A percentile compares a stretch with the other conserved stretches of the same genome.
These are phyloP conservation scores for Fusarium citri DNA, from an alignment of 2,329 filamentous ascomycete species.

Conservation along the genomic window DNA sequence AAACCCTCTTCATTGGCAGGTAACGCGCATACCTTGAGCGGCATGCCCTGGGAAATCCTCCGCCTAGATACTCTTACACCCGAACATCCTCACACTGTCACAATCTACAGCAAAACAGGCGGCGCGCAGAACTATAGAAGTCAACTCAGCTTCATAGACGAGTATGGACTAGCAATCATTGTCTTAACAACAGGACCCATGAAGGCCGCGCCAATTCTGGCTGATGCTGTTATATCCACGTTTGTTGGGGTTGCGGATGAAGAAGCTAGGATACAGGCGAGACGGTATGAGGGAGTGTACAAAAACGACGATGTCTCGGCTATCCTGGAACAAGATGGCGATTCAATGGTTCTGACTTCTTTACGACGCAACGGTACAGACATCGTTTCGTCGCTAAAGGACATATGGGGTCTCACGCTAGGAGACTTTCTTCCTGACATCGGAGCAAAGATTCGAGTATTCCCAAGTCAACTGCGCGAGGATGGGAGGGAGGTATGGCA, in stretches of 20 bases:
- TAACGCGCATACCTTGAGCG: constrained; percentile 47
- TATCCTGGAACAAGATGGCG: constrained; percentile 38
- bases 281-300: constrained; percentile 33
- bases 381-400: constrained; percentile 29
- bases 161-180: constrained; percentile 50
- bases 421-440: constrained; percentile 40
- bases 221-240: constrained; percentile 45
- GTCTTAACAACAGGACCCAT: constrained; percentile 50
- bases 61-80: constrained; percentile 45
- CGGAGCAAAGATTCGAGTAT: constrained; percentile 39
- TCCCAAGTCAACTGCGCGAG: constrained; percentile 41
- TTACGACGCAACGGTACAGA: constrained; percentile 41
- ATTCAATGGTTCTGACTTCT: constrained; percentile 43
- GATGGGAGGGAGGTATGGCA: constrained; percentile 43
- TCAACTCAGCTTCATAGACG: constrained; percentile 52
- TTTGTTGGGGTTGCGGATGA: constrained; percentile 48
- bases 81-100: constrained; percentile 47
- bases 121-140: constrained; percentile 51
- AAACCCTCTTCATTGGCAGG: constrained; percentile 51
- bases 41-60: constrained; percentile 55
- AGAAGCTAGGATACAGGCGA: constrained; percentile 44
- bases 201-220: constrained; percentile 43
- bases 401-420: constrained; percentile 43
- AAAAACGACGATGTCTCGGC: constrained; percentile 17
- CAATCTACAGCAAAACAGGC: constrained; percentile 52